Base-by-base conservation (phyloP, 352 stramenopile genomes). In the Pythium sp. region DNA sequence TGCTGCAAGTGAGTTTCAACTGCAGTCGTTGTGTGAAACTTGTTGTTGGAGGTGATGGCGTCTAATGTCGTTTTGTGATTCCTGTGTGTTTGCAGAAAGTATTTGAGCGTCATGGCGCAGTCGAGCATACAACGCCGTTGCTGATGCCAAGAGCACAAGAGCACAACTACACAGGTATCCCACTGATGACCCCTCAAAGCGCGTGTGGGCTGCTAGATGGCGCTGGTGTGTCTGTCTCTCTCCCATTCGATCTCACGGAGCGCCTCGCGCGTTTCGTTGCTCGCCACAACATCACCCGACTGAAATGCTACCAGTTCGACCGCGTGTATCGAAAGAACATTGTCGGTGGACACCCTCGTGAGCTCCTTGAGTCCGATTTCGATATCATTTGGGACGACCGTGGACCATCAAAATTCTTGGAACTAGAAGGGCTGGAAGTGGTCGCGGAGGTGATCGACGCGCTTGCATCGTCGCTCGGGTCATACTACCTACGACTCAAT, bases 231-330 rank as follows among this genome's bases (percentile, higher is more conserved):
- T 81, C 86, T 8, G 88, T 95, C 28, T 89, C 84, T 14, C 73
- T 96, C 0, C 88, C 88, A 1, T 96, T 95, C 65, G 88, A 95
- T 65, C 68, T 96, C 41, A 96, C 88, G 0, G 88, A 95, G 72
- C 81, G 86, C 24, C 75, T 94, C 30, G 88, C 88, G 58, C 84
- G 88, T 1, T 95, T 93, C 34, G 81, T 96, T 0, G 88, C 85
- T 12, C 80, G 88, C 11, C 87, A 94, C 71, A 93, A 92, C 65
- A 81, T 96, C 18, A 82, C 81, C 8, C 78, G 88, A 2, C 70
- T 94, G 55, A 96, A 96, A 64, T 91, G 87, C 64, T 95, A 87
- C 63, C 87, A 96, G 64, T 96, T 95, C 32, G 86, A 91, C 24
- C 85, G 88, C 34, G 86, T 96, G 7, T 96, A 93, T 67, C 84